A percentile compares a stretch with the other conserved stretches of the same genome.
These are phyloP conservation scores for Escallonia rubra DNA, from an alignment of 129 eudicot genomes.

Conservation along the genomic window DNA sequence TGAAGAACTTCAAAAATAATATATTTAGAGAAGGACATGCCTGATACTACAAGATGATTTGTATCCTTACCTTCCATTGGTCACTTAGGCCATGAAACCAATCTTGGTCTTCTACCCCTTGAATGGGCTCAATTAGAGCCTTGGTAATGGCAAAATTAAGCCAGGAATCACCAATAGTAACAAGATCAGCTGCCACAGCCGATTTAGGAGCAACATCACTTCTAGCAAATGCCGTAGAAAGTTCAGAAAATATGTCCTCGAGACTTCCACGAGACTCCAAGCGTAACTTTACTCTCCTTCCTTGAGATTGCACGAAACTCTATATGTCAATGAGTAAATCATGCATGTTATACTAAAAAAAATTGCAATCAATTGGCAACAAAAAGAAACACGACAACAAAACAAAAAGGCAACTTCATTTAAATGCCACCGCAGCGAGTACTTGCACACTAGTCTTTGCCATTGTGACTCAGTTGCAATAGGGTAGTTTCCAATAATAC, in stretches of 20 bases:
- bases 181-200: conserved; percentile 76
- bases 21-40: background rate
- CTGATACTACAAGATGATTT: background rate
- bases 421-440: background rate
- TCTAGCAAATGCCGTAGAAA: conserved; percentile 38
- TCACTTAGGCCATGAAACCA: conserved; percentile 70
- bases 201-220: conserved; percentile 51
- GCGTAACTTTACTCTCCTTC: conserved; percentile 65
- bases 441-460: too few species aligned
- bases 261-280: conserved; percentile 67
- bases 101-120: conserved; percentile 64
- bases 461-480: too few species aligned
- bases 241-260: conserved; percentile 60
- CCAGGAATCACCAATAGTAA: conserved; percentile 93
- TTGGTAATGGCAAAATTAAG: conserved; percentile 56
- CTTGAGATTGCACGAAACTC: conserved; percentile 89
- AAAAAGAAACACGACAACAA: background rate
- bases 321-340: conserved; percentile 20
- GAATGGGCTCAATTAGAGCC: conserved; percentile 68
- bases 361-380: background rate
- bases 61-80: conserved; percentile 77
- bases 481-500: too few species aligned
- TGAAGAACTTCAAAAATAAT: background rate
- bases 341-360: background rate
- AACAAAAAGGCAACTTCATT: background rate